Evolutionary conservation across 129 eudicot species (phyloP), one percentile per base, ranked within the genome.

Genomic region (Flaveria ramosissima): DNA sequence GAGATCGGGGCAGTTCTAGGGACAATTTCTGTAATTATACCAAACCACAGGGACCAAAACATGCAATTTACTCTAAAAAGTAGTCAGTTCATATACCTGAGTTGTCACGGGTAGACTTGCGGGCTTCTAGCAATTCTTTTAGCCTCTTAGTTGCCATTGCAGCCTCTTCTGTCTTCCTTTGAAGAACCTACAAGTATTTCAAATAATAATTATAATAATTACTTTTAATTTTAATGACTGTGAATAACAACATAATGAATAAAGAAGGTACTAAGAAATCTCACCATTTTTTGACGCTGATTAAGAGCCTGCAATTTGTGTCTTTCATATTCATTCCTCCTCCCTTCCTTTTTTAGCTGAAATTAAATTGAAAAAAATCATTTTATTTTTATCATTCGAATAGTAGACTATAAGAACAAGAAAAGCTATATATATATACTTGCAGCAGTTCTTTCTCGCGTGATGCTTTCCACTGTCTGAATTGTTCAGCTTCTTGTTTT

Each of bases 211-310:
- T n/a, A n/a, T 30, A 30, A 30, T 30, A 30, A 27, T 27, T 27
- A 30, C 36, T 30, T 30, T 30, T 30, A 30, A 30, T 30, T 55
- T 72, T 56, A 48, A 53, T 2, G 42, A n/a, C 27, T 45, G 20
- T 43, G 71, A 24, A 30, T 78, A 21, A 53, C 32, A 59, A 43
- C 68, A 77, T 36, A 81, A 65, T 30, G 68, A 9, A 76, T 50
- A 43, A 48, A 64, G 23, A 47, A 62, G 53, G 55, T 60, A 81
- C 41, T 60, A 19, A 71, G n/a, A 72, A 75, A 57, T 61, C 88
- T 85, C 78, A 95, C 99, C 95, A 91, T 85, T 83, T 95, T 95
- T 73, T 95, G 99, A n/a, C 99, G 97, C 73, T 92, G 97, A 87
- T 95, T 95, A 72, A 95, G 71, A 75, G 99, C 96, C 79, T 87